A percentile compares a stretch with the other conserved stretches of the same genome.
Evolutionary conservation across 78 protist species (phyloP).

Genomic region (Dictyostelium citrinum): DNA sequence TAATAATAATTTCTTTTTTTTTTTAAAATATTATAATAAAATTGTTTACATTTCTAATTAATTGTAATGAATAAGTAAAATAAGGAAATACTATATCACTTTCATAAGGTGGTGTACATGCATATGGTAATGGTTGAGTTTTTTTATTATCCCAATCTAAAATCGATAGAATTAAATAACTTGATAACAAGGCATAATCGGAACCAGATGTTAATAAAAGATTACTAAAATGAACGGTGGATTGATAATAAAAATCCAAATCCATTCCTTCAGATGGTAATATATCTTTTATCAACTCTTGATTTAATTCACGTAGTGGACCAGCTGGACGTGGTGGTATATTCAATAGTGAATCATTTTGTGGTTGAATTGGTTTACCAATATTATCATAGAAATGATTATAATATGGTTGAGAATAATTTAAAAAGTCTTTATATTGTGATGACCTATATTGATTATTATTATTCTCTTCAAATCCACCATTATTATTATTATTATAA

Average conservation of each 20-base stretch:
- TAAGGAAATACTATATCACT: slow-evolving; percentile 68
- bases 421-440: slow-evolving; percentile 41
- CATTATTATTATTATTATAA: not conserved
- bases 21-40: not conserved
- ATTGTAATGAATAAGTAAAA: slow-evolving; percentile 32
- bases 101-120: slow-evolving; percentile 65
- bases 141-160: slow-evolving; percentile 74
- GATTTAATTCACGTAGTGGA: slow-evolving; percentile 24
- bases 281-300: slow-evolving; percentile 16
- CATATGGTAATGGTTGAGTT: slow-evolving; percentile 61
- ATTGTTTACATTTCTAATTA: slow-evolving; percentile 43
- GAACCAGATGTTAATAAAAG: not conserved
- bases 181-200: slow-evolving; percentile 4
- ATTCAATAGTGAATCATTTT: slow-evolving; percentile 3
- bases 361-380: slow-evolving; percentile 43
- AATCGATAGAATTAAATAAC: slow-evolving; percentile 32
- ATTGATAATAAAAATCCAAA: slow-evolving; percentile 44
- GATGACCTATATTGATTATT: not conserved
- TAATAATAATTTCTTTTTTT: not conserved
- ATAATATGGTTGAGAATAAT: slow-evolving; percentile 22
- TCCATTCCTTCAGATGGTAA: slow-evolving; percentile 64
- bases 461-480: not conserved
- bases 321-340: slow-evolving; percentile 73
- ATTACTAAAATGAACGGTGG: slow-evolving; percentile 39
- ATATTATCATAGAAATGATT: slow-evolving; percentile 36